phyloP scores from a whole-genome alignment of 176 grass and related monocot genomes.

The Bromus sterilis region DNA sequence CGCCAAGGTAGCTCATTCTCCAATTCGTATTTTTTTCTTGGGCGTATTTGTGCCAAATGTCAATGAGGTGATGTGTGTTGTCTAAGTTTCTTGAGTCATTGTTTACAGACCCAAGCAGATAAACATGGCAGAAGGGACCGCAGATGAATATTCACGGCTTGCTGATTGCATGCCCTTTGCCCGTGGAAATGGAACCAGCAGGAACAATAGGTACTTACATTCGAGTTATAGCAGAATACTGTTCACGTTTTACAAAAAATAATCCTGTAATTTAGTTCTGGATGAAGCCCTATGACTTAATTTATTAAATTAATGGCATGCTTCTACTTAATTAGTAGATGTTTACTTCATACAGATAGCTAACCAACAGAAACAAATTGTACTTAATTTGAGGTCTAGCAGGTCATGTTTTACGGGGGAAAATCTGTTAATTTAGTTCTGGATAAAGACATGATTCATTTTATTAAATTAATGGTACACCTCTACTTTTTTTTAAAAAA shows the following conservation, averaged over 20 bases:
- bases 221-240: not conserved
- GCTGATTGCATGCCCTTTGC: conserved; percentile 26
- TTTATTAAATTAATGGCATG: not conserved
- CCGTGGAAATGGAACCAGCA: conserved; percentile 13
- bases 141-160: conserved; percentile 14
- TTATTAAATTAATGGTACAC: no score
- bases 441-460: no score
- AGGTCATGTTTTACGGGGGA: no score
- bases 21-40: not conserved
- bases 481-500: no score
- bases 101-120: conserved; percentile 24
- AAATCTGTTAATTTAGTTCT: no score
- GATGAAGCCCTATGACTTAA: not conserved
- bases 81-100: not conserved
- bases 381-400: no score
- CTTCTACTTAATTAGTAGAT: not conserved
- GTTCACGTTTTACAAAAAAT: not conserved
- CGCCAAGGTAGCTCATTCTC: conserved; percentile 10
- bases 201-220: not conserved
- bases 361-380: no score
- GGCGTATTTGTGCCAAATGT: not conserved
- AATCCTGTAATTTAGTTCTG: not conserved
- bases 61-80: not conserved
- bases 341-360: not conserved
- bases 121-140: conserved; percentile 17